Conservation (phyloP, 257 asterid species). For the Striga asiatica region DNA sequence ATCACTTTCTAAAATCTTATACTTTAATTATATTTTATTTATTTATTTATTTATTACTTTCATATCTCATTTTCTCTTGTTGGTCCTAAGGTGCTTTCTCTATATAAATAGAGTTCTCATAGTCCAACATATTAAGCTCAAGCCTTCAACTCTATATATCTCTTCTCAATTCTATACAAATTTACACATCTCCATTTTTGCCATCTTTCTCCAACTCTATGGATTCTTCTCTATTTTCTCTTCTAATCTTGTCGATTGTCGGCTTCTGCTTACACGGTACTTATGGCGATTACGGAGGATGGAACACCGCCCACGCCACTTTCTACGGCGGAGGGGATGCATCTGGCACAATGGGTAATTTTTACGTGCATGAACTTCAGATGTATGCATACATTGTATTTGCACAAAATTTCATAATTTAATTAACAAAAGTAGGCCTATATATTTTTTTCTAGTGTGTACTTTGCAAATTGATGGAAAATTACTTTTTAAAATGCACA, state of each 20-base stretch:
- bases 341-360: constrained; percentile 48
- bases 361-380: neutral
- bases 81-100: neutral
- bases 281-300: constrained; percentile 31
- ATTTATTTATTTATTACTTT: too few relatives aligned
- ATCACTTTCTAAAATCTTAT: constrained; percentile 34
- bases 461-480: too few relatives aligned
- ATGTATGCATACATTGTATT: too few relatives aligned
- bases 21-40: too few relatives aligned
- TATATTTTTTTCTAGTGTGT: too few relatives aligned
- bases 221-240: constrained; percentile 23
- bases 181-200: neutral
- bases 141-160: neutral
- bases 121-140: constrained; percentile 16
- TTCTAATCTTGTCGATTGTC: constrained; percentile 20
- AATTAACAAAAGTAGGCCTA: too few relatives aligned
- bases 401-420: too few relatives aligned
- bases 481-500: too few relatives aligned
- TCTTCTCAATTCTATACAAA: neutral
- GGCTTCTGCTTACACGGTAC: constrained; percentile 13
- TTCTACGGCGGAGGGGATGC: constrained; percentile 58
- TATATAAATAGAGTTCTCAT: constrained; percentile 32
- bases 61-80: neutral
- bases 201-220: constrained; percentile 17
- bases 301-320: constrained; percentile 44